Evolutionary conservation across 2,329 filamentous ascomycete genomes (phyloP).

Genomic region (Fusarium chuoi): DNA sequence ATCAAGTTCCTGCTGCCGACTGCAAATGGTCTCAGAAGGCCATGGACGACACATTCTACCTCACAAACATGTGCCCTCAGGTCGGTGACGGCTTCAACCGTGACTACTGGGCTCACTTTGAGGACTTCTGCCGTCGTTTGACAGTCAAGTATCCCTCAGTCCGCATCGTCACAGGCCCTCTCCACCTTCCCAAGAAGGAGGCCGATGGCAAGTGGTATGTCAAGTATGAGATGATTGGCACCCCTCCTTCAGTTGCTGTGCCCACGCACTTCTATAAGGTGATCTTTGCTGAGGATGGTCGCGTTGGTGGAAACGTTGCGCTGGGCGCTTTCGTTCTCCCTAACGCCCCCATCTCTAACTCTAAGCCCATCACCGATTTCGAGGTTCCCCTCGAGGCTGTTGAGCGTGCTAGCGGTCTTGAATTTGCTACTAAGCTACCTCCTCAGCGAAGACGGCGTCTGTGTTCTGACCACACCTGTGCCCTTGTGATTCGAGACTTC

Average conservation of each 20-base stretch:
- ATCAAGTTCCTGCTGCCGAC: constrained; percentile 97
- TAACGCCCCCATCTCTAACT: constrained; percentile 88
- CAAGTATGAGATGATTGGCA: constrained; percentile 94
- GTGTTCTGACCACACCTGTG: constrained; percentile 87
- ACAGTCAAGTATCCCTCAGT: constrained; percentile 86
- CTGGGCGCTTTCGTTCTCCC: constrained; percentile 95
- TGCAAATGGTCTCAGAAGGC: constrained; percentile 94
- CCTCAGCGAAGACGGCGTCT: constrained; percentile 77
- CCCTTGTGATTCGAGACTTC: constrained; percentile 85
- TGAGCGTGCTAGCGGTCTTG: constrained; percentile 89
- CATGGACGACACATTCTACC: constrained; percentile 94
- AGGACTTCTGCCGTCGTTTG: constrained; percentile 92
- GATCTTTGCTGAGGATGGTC: constrained; percentile 91
- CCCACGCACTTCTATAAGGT: constrained; percentile 99
- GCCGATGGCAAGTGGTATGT: constrained; percentile 91
- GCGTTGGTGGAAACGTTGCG: constrained; percentile 77
- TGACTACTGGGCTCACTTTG: constrained; percentile 99
- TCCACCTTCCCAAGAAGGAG: constrained; percentile 90
- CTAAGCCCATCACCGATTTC: constrained; percentile 88
- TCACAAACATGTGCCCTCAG: constrained; percentile 98
- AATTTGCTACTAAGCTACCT: constrained; percentile 87
- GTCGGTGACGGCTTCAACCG: constrained; percentile 98
- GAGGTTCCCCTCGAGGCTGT: constrained; percentile 94
- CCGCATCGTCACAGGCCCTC: constrained; percentile 89
- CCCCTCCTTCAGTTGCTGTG: constrained; percentile 91